A percentile compares a stretch with the other conserved stretches of the same genome.
Evolutionary conservation across 805 yeast species (phyloP).

Genomic region (Candida corydali): DNA sequence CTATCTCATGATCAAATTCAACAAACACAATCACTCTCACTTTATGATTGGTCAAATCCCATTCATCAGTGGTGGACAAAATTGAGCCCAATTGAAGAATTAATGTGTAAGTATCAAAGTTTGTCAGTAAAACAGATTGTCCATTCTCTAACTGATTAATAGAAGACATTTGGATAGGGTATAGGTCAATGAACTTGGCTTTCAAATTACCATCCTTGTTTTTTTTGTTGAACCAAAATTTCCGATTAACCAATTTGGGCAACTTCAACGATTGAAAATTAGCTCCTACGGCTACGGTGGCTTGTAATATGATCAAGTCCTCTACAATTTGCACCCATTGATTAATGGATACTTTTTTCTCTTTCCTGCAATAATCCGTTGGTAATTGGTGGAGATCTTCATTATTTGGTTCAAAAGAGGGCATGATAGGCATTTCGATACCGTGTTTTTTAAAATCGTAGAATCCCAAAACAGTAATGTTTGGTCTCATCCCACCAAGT

Average conservation of each 20-base stretch:
- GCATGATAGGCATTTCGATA: constrained; percentile 21
- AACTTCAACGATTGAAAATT: constrained; percentile 68
- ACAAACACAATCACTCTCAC: constrained; percentile 88
- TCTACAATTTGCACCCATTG: constrained; percentile 94
- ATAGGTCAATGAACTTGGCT: constrained; percentile 71
- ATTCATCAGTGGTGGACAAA: constrained; percentile 84
- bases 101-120: constrained; percentile 92
- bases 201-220: constrained; percentile 13
- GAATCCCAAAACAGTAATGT: constrained; percentile 88
- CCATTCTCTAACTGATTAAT: constrained; percentile 65
- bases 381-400: constrained; percentile 43
- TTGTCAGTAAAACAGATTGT: constrained; percentile 71
- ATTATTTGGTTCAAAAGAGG: constrained; percentile 16
- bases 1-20: constrained; percentile 65
- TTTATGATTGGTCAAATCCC: constrained; percentile 69
- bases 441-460: constrained; percentile 58
- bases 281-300: constrained; percentile 90
- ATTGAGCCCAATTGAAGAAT: constrained; percentile 93
- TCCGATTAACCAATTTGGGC: constrained; percentile 39
- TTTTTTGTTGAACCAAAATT: background rate
- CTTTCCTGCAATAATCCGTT: constrained; percentile 74
- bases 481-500: constrained; percentile 97
- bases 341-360: constrained; percentile 59
- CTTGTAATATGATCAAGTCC: constrained; percentile 81
- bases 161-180: constrained; percentile 97